Percentiles rank a stretch among this genome's conserved stretches.
These are phyloP conservation scores for Perilla frutescens DNA, from an alignment of 257 asterid species.

Conservation along the genomic window DNA sequence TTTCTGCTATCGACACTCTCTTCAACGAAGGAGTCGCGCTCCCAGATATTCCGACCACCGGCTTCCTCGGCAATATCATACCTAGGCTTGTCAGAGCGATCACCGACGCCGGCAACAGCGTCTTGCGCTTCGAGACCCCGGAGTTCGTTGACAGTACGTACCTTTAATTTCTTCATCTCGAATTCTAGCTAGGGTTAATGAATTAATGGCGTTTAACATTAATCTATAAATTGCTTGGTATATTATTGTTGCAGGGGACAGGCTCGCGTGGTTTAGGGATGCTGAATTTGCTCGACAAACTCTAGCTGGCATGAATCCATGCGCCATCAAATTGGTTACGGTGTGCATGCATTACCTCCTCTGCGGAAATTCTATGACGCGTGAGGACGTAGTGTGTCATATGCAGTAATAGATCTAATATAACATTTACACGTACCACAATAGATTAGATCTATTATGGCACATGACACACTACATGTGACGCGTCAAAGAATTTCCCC, in stretches of 20 bases:
- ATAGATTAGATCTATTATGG: too few relatives aligned
- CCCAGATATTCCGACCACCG: conserved; percentile 26
- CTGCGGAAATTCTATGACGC: too few relatives aligned
- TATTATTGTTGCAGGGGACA: conserved; percentile 51
- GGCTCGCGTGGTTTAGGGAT: conserved; percentile 75
- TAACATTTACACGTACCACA: too few relatives aligned
- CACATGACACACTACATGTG: too few relatives aligned
- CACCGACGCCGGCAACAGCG: conserved; percentile 24
- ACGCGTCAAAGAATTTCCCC: too few relatives aligned
- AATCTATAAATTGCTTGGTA: neutral
- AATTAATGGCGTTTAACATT: too few relatives aligned
- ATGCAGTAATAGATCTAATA: too few relatives aligned
- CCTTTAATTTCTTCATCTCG: too few relatives aligned
- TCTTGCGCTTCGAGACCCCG: conserved; percentile 65
- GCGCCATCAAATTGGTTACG: conserved; percentile 60
- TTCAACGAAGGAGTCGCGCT: conserved; percentile 58
- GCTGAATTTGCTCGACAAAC: conserved; percentile 80
- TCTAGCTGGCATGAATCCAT: conserved; percentile 73
- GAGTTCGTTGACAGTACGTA: conserved; percentile 52
- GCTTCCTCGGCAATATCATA: conserved; percentile 29
- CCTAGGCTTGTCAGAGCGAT: conserved; percentile 54
- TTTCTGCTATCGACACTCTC: conserved; percentile 63
- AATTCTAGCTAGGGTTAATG: too few relatives aligned
- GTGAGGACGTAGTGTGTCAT: too few relatives aligned
- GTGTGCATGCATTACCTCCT: conserved; percentile 28